These are phyloP conservation scores for Megacollybia platyphylla DNA, from an alignment of 1,284 basidiomycete species.

Conservation along the genomic window DNA sequence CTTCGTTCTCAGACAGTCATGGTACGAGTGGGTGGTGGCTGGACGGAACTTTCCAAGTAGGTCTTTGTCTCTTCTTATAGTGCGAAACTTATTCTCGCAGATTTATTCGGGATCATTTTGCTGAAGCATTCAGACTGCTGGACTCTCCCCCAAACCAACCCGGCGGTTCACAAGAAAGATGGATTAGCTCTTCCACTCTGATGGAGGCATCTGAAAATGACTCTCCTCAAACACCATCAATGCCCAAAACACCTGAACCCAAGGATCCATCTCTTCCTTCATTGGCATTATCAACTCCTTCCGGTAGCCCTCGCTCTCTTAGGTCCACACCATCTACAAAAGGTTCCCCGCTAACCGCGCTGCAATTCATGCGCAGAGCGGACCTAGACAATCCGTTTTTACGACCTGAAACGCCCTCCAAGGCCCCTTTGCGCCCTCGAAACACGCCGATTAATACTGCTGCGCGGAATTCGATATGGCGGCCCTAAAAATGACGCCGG, in stretches of 20 bases:
- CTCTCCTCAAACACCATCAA: slow-evolving; percentile 23
- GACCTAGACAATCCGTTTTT: slow-evolving; percentile 24
- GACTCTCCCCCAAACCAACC: slow-evolving; percentile 43
- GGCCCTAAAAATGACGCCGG: slow-evolving; percentile 18
- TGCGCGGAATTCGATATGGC: slow-evolving; percentile 25
- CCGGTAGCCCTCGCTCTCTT: slow-evolving; percentile 34
- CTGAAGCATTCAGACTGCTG: slow-evolving; percentile 61
- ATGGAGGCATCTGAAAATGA: slow-evolving; percentile 33
- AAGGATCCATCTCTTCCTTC: slow-evolving; percentile 27
- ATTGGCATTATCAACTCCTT: slow-evolving; percentile 31
- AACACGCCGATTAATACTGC: slow-evolving; percentile 15
- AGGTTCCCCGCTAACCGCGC: slow-evolving; percentile 32
- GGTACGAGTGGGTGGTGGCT: slow-evolving; percentile 93
- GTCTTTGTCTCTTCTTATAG: slow-evolving; percentile 14
- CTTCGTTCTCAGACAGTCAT: slow-evolving; percentile 88
- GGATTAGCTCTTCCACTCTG: slow-evolving; percentile 71
- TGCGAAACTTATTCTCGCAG: slow-evolving; percentile 24
- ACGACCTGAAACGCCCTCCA: slow-evolving; percentile 14
- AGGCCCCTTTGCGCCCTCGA: slow-evolving; percentile 12
- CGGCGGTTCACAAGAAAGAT: slow-evolving; percentile 46
- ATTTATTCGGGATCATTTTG: slow-evolving; percentile 79
- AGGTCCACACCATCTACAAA: slow-evolving; percentile 28
- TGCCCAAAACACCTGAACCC: slow-evolving; percentile 61
- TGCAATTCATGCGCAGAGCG: slow-evolving; percentile 37
- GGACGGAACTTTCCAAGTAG: slow-evolving; percentile 81